Base-by-base conservation (phyloP, 768 basidiomycete species). In the Lyophyllum shimeji region DNA sequence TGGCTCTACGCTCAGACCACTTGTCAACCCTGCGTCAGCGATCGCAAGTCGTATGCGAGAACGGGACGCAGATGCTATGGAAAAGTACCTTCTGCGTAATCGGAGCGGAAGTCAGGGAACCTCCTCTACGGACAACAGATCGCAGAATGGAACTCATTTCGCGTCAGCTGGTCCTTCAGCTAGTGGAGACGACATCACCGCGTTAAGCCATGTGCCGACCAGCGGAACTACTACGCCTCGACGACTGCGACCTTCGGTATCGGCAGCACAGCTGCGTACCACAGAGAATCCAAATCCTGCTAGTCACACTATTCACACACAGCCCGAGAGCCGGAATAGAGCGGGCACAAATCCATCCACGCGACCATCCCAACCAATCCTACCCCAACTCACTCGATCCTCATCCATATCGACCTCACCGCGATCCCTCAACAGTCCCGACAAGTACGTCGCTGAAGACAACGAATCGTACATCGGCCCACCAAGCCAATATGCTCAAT, bases 61-160 rank as follows among this genome's bases (percentile, higher is more conserved):
- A 71, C 80, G 85, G 55, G 92, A 94, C 66, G 91, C 91, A 18
- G 89, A 88, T 66, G 93, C 92, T 34, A 90, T 89, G 78, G 90
- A 92, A 68, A 90, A 92, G 64, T 94, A 92, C 67, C 77, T 91
- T 67, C 78, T 82, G 58, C 82, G 92, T 54, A 90, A 89, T 74
- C 82, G 92, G 54, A 93, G 90, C 66, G 91, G 89, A 48, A 91
- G 90, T 63, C 84, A 79, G 53, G 85, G 83, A 43, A 86, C 85
- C 23, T 78, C 86, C 18, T 89, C 88, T 1, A 87, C 87, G 13
- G 88, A 90, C 63, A 83, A 79, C 60, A 83, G 75, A 67, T 88
- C 87, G 7, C 82, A 84, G 65, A 83, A 81, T 65, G 83, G 81
- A 21, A 76, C 76, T 46, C 63, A 68, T 40, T 77, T 69, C 62